phyloP scores from a whole-genome alignment of 2,329 filamentous ascomycete genomes.

The Samsoniella hepiali region DNA sequence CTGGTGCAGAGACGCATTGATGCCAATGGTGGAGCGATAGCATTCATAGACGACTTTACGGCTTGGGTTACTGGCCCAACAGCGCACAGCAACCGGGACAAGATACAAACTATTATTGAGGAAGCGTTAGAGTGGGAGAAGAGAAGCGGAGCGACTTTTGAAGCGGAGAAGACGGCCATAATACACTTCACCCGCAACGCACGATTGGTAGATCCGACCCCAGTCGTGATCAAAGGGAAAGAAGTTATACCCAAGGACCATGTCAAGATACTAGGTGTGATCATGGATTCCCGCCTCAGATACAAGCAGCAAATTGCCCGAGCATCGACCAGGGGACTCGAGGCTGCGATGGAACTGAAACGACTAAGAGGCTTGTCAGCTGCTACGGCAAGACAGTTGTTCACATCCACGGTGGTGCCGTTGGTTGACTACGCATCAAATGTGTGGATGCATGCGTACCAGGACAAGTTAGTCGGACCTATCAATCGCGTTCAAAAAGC shows the following conservation, averaged over 20 bases:
- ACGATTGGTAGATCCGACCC: background rate
- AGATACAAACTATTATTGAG: conserved; percentile 26
- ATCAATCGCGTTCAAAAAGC: background rate
- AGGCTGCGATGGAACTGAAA: conserved; percentile 20
- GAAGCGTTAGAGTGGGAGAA: conserved; percentile 24
- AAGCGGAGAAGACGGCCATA: conserved; percentile 26
- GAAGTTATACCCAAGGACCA: background rate
- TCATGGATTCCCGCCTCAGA: conserved; percentile 23
- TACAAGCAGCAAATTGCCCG: conserved; percentile 20
- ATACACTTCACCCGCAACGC: conserved; percentile 20
- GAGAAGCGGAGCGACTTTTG: conserved; percentile 27
- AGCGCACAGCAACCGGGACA: conserved; percentile 21
- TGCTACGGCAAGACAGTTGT: conserved; percentile 11
- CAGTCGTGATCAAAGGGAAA: conserved; percentile 5
- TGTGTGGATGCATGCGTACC: background rate
- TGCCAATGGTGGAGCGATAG: too few species aligned
- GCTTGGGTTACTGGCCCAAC: conserved; percentile 21
- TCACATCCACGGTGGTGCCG: background rate
- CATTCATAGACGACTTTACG: conserved; percentile 21
- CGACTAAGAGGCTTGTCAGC: conserved; percentile 17
- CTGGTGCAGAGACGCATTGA: conserved; percentile 26
- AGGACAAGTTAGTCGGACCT: background rate
- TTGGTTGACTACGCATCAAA: background rate
- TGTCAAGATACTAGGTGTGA: conserved; percentile 15
- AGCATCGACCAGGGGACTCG: conserved; percentile 20